Conservation (phyloP, 768 basidiomycete species). For the Mycena chlorophos region DNA sequence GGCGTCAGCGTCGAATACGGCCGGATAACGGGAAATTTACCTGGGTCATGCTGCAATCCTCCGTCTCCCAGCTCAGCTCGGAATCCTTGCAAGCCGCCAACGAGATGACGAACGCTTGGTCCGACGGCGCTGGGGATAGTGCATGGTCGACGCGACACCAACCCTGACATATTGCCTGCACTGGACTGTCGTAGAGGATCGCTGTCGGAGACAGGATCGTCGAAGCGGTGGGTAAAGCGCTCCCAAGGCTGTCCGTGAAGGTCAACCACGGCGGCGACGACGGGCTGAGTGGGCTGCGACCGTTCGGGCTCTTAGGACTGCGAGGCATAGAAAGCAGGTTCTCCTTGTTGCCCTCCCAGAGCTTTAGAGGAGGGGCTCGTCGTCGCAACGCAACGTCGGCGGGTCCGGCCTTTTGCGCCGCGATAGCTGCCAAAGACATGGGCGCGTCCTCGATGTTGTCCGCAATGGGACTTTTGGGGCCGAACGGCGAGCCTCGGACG, state of each 20-base stretch:
- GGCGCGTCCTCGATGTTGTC: background rate
- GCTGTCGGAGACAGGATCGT: conserved; percentile 1
- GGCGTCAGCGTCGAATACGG: too few species aligned
- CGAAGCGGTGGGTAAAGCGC: background rate
- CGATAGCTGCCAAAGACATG: conserved; percentile 12
- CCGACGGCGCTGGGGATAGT: background rate
- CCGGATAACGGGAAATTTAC: background rate
- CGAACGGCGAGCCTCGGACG: background rate
- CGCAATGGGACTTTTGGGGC: background rate
- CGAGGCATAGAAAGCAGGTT: background rate
- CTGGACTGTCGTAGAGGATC: conserved; percentile 14
- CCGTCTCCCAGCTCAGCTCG: conserved; percentile 20
- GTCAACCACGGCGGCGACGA: background rate
- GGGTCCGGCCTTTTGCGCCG: conserved; percentile 9
- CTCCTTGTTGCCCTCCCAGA: conserved; percentile 13
- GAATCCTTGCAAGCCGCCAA: conserved; percentile 21
- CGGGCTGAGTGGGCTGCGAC: background rate
- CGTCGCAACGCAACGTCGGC: background rate
- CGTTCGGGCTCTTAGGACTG: background rate
- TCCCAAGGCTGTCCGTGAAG: background rate
- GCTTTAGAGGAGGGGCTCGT: conserved; percentile 8
- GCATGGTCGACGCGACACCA: conserved; percentile 9
- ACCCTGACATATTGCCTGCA: conserved; percentile 6
- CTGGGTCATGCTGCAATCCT: conserved; percentile 19
- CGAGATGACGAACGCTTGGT: conserved; percentile 7